These are phyloP conservation scores for Leishmania aethiopica DNA, from an alignment of 208 protist genomes.

Conservation along the genomic window DNA sequence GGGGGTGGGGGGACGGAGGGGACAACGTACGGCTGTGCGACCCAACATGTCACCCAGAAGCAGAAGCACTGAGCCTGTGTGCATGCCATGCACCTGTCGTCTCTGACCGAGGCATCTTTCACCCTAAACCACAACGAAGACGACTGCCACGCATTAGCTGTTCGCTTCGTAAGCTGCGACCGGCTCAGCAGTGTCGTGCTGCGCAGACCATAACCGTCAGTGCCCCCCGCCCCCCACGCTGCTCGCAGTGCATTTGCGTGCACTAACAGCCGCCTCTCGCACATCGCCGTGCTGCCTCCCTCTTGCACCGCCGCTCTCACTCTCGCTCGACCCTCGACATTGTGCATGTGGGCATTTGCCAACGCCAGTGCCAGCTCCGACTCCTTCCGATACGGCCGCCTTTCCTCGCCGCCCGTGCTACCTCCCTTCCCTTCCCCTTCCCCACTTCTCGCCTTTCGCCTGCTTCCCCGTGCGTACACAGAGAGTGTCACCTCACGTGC, in stretches of 20 bases:
- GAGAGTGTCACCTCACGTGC: background rate
- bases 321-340: too few relatives aligned
- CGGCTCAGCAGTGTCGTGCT: background rate
- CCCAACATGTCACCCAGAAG: background rate
- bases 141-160: background rate
- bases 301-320: background rate
- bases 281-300: background rate
- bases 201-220: background rate
- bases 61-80: background rate
- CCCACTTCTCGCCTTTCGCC: background rate
- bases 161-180: too few relatives aligned
- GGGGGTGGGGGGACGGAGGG: too few relatives aligned
- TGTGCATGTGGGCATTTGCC: background rate
- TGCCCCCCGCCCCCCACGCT: background rate
- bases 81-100: background rate
- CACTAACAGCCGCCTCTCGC: background rate
- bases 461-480: background rate
- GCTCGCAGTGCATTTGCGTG: background rate
- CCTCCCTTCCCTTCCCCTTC: background rate
- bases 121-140: background rate
- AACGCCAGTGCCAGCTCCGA: background rate
- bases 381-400: background rate
- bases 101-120: background rate
- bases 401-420: background rate
- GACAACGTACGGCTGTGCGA: background rate